Evolutionary conservation across 2,329 filamentous ascomycete species (phyloP).

Genomic region (Lizonia empirigonia): DNA sequence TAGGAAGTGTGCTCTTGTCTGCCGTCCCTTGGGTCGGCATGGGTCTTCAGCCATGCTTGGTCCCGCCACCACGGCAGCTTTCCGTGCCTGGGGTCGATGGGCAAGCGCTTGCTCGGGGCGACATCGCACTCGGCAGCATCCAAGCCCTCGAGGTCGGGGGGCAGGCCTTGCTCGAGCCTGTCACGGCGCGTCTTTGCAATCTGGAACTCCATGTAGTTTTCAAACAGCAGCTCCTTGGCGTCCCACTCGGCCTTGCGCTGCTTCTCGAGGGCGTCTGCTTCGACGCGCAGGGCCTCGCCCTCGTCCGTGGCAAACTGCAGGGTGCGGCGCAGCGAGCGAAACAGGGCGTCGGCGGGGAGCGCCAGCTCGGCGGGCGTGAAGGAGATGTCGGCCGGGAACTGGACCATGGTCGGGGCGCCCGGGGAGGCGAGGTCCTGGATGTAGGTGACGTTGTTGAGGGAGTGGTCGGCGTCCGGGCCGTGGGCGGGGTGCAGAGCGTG

Average conservation of each 20-base stretch:
- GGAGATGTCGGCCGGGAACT: slow-evolving; percentile 62
- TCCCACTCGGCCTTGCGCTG: slow-evolving; percentile 74
- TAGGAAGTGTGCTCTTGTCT: neutral
- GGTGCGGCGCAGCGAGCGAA: slow-evolving; percentile 66
- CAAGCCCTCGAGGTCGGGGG: slow-evolving; percentile 37
- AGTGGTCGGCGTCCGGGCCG: slow-evolving; percentile 47
- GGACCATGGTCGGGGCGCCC: slow-evolving; percentile 58
- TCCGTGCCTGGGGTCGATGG: slow-evolving; percentile 29
- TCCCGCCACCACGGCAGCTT: slow-evolving; percentile 46
- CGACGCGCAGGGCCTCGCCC: slow-evolving; percentile 64
- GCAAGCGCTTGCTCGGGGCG: slow-evolving; percentile 38
- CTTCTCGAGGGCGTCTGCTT: slow-evolving; percentile 70
- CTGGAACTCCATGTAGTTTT: slow-evolving; percentile 74
- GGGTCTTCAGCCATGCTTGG: slow-evolving; percentile 22
- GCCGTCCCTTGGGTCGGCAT: slow-evolving; percentile 1
- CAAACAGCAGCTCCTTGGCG: slow-evolving; percentile 78
- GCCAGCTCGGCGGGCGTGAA: slow-evolving; percentile 70
- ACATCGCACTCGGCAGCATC: slow-evolving; percentile 48
- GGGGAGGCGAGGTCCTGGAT: slow-evolving; percentile 65
- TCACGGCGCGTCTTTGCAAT: slow-evolving; percentile 53
- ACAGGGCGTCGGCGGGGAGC: slow-evolving; percentile 70
- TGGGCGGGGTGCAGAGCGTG: slow-evolving; percentile 27
- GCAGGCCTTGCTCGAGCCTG: slow-evolving; percentile 42
- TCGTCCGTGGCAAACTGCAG: slow-evolving; percentile 75
- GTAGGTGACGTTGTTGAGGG: slow-evolving; percentile 64